A percentile compares a stretch with the other conserved stretches of the same genome.
phyloP scores from a whole-genome alignment of 129 eudicot genomes.

The Arctium minus region DNA sequence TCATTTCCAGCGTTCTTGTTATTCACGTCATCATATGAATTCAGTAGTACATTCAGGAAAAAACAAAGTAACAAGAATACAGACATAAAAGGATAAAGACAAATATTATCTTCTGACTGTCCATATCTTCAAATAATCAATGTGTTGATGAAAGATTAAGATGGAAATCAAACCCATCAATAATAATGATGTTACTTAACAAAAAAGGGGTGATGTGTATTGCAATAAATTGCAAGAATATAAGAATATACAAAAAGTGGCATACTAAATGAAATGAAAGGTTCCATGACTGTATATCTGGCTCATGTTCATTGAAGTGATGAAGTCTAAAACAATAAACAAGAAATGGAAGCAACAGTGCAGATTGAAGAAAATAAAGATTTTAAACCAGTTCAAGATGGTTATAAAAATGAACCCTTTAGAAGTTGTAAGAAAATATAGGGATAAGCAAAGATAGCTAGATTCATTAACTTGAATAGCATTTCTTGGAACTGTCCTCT shows the following conservation, averaged over 20 bases:
- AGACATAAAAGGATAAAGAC: too few species aligned
- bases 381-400: background rate
- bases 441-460: background rate
- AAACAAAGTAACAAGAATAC: background rate
- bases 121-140: background rate
- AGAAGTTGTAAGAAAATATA: background rate
- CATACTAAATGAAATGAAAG: constrained; percentile 11
- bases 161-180: background rate
- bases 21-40: background rate
- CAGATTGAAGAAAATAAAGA: background rate
- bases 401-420: background rate
- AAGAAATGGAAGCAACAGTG: background rate
- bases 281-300: background rate
- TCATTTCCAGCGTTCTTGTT: background rate
- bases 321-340: background rate
- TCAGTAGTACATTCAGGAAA: background rate
- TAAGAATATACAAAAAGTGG: background rate
- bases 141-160: background rate
- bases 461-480: background rate
- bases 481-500: background rate
- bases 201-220: background rate
- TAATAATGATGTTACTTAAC: background rate
- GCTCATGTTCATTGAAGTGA: background rate
- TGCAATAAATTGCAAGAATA: background rate
- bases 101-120: too few species aligned